Conservation (phyloP, 108 stramenopile species). For the Cyclotella distinguenda region DNA sequence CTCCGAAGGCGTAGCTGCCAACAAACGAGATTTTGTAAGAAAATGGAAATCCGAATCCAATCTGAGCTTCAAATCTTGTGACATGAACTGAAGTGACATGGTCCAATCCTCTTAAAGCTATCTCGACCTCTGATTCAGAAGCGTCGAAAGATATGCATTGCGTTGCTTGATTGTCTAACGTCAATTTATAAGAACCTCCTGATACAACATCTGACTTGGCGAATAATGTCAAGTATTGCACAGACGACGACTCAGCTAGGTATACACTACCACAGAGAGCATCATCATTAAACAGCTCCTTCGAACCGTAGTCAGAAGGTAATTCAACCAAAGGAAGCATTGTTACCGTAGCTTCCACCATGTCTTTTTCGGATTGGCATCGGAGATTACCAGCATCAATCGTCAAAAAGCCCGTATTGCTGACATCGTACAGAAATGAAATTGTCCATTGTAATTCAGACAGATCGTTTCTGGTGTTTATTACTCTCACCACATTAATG, state of each 20-base stretch:
- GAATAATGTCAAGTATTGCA: constrained; percentile 24
- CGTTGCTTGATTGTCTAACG: constrained; percentile 28
- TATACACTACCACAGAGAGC: constrained; percentile 30
- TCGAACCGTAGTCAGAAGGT: constrained; percentile 32
- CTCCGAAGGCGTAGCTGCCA: constrained; percentile 34
- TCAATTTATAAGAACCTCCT: constrained; percentile 33
- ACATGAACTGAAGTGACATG: constrained; percentile 25
- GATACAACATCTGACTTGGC: constrained; percentile 14
- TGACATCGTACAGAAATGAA: constrained; percentile 23
- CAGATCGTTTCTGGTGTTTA: constrained; percentile 1
- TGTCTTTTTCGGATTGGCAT: constrained; percentile 31
- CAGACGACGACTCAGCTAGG: constrained; percentile 33
- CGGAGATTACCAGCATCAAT: constrained; percentile 26
- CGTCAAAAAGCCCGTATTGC: constrained; percentile 10
- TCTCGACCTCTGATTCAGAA: constrained; percentile 25
- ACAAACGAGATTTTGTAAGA: constrained; percentile 26
- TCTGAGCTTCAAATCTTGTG: neutral
- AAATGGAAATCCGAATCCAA: constrained; percentile 9
- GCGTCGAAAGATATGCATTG: constrained; percentile 34
- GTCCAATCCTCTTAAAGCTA: constrained; percentile 21
- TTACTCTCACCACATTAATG: constrained; percentile 20
- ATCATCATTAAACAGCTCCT: constrained; percentile 11
- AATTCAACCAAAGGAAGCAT: constrained; percentile 2
- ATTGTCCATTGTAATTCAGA: constrained; percentile 33
- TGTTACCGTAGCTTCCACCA: constrained; percentile 18